A percentile compares a stretch with the other conserved stretches of the same genome.
These are phyloP conservation scores for Boletus sensibilis DNA, from an alignment of 768 basidiomycete genomes.

Conservation along the genomic window DNA sequence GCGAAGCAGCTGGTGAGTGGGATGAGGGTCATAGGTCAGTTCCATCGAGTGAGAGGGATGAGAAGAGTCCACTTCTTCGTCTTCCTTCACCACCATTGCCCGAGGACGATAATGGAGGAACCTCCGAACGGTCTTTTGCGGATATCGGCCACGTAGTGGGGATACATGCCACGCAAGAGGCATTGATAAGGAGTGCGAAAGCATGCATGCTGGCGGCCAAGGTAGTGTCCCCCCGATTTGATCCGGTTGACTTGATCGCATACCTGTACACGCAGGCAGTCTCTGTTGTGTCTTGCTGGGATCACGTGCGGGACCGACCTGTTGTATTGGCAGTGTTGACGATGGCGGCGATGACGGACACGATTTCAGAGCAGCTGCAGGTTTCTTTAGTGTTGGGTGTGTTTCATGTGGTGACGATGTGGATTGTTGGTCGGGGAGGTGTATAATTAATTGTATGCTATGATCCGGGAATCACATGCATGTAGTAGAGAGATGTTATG, in stretches of 20 bases:
- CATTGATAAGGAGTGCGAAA: conserved; percentile 33
- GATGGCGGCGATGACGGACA: conserved; percentile 44
- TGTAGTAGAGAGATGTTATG: not conserved
- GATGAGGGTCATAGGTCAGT: not conserved
- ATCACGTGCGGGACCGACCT: conserved; percentile 25
- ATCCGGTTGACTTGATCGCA: not conserved
- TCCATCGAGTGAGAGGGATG: not conserved
- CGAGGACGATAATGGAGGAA: not conserved
- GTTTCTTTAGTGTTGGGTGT: conserved; percentile 39
- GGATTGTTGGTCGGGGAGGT: conserved; percentile 4
- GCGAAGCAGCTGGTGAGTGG: conserved; percentile 1
- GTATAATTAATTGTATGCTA: not conserved
- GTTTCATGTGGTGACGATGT: conserved; percentile 39
- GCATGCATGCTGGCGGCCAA: conserved; percentile 37
- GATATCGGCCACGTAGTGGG: conserved; percentile 2
- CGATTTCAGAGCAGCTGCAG: conserved; percentile 40
- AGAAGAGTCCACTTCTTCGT: conserved; percentile 18
- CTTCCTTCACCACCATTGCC: conserved; percentile 12
- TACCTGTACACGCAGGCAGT: conserved; percentile 18
- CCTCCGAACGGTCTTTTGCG: not conserved
- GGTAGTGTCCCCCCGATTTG: conserved; percentile 19
- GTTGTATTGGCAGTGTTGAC: conserved; percentile 30
- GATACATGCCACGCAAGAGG: conserved; percentile 13
- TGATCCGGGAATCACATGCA: conserved; percentile 15
- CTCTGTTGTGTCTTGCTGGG: conserved; percentile 24